Percentiles rank a stretch among this genome's conserved stretches.
Evolutionary conservation across 2,329 filamentous ascomycete genomes (phyloP).

Genomic region (Aspergillus sojae): DNA sequence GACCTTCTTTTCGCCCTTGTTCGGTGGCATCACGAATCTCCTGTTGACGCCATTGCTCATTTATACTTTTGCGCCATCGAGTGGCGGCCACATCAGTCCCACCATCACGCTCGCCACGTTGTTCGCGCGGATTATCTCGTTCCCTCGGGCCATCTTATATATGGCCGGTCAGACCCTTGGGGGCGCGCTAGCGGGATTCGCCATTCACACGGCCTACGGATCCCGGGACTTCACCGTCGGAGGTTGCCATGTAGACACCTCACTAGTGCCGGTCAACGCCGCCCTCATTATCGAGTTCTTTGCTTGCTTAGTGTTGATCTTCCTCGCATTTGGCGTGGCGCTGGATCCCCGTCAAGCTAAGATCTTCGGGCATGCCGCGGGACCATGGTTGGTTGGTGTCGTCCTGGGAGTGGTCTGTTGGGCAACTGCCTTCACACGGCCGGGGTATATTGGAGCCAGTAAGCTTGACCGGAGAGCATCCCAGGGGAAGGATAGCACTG

Average conservation of each 20-base stretch:
- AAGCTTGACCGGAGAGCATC: constrained; percentile 2
- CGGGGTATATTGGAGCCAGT: constrained; percentile 48
- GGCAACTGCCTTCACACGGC: constrained; percentile 41
- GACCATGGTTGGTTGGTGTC: constrained; percentile 53
- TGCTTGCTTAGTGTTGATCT: constrained; percentile 49
- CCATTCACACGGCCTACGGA: constrained; percentile 40
- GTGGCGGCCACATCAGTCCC: constrained; percentile 58
- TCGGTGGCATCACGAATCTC: constrained; percentile 45
- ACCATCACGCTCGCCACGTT: constrained; percentile 58
- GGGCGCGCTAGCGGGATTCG: constrained; percentile 48
- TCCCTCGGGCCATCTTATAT: constrained; percentile 54
- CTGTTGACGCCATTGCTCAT: constrained; percentile 53
- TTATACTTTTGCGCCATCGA: constrained; percentile 52
- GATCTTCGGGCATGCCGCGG: constrained; percentile 53
- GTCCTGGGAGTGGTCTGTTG: constrained; percentile 42
- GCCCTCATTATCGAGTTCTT: constrained; percentile 55
- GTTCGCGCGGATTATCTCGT: constrained; percentile 52
- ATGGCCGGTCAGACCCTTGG: constrained; percentile 51
- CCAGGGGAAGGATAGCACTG: background rate
- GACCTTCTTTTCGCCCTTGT: constrained; percentile 32
- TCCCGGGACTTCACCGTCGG: constrained; percentile 33
- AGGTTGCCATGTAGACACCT: constrained; percentile 43
- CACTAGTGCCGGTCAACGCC: constrained; percentile 39
- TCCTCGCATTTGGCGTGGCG: constrained; percentile 56
- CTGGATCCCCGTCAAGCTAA: constrained; percentile 56